A percentile compares a stretch with the other conserved stretches of the same genome.
Evolutionary conservation across 345 rosid genomes (phyloP).

Genomic region (Pseudoturritis turrita): DNA sequence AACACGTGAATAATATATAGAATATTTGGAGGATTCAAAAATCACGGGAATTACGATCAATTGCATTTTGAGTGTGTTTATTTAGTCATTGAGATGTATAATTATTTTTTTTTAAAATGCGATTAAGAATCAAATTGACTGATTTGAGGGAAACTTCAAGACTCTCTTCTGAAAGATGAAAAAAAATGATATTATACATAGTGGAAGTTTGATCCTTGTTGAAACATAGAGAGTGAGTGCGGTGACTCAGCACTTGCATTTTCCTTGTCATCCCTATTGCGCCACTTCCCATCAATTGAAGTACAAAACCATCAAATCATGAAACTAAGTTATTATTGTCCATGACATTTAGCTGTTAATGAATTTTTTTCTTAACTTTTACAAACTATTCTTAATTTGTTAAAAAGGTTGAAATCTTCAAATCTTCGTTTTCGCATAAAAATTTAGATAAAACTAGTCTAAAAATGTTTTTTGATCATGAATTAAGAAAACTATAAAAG

Average conservation of each 20-base stretch:
- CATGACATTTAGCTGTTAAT: conserved; percentile 17
- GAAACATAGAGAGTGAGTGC: too few relatives aligned
- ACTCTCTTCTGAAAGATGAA: neutral
- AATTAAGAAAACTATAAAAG: neutral
- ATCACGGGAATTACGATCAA: neutral
- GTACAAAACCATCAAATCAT: conserved; percentile 27
- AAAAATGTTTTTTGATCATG: neutral
- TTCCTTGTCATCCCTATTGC: conserved; percentile 25
- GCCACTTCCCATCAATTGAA: conserved; percentile 20
- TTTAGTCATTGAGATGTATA: neutral
- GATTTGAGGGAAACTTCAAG: neutral
- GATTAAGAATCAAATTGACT: neutral
- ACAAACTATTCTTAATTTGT: neutral
- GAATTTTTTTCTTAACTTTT: neutral
- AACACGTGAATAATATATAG: neutral
- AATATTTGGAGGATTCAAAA: neutral
- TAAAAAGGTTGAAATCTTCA: neutral
- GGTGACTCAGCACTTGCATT: conserved; percentile 24
- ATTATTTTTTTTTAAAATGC: too few relatives aligned
- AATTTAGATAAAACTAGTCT: neutral
- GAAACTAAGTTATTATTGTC: conserved; percentile 5
- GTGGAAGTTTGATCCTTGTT: conserved; percentile 27
- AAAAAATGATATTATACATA: neutral
- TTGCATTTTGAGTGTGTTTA: neutral
- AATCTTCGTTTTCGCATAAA: neutral